Conservation (phyloP, 345 rosid species). For the Populus ilicifolia region DNA sequence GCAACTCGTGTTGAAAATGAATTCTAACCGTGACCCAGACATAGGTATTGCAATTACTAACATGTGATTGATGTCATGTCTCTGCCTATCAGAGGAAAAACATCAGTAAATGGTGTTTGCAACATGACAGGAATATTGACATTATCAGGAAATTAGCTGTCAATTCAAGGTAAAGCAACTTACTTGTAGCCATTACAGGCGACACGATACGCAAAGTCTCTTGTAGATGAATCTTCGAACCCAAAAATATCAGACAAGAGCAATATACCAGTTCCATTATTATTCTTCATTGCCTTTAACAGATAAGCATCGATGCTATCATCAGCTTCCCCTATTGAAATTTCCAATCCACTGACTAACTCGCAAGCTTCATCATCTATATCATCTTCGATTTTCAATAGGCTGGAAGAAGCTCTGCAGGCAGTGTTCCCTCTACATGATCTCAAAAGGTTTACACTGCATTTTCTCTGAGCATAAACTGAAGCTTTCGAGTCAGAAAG, state of each 20-base stretch:
- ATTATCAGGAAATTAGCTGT: not conserved
- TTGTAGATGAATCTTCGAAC: conserved; percentile 71
- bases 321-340: conserved; percentile 51
- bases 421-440: not conserved
- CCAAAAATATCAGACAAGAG: conserved; percentile 76
- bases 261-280: conserved; percentile 66
- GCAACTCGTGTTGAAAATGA: not conserved
- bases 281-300: conserved; percentile 78
- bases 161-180: conserved; percentile 17
- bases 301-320: conserved; percentile 63
- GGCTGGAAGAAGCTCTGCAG: conserved; percentile 25
- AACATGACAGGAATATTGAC: not conserved
- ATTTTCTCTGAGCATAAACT: conserved; percentile 47
- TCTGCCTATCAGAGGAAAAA: not conserved
- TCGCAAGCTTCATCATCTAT: conserved; percentile 66
- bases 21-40: not conserved
- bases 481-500: conserved; percentile 44
- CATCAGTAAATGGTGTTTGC: not conserved
- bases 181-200: conserved; percentile 94
- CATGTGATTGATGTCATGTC: not conserved
- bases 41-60: not conserved
- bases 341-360: conserved; percentile 60
- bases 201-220: conserved; percentile 81
- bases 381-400: conserved; percentile 40
- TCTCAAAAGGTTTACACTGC: conserved; percentile 24